Evolutionary conservation across 176 grass and related monocot genomes (phyloP).

Genomic region (Zoysia japonica): DNA sequence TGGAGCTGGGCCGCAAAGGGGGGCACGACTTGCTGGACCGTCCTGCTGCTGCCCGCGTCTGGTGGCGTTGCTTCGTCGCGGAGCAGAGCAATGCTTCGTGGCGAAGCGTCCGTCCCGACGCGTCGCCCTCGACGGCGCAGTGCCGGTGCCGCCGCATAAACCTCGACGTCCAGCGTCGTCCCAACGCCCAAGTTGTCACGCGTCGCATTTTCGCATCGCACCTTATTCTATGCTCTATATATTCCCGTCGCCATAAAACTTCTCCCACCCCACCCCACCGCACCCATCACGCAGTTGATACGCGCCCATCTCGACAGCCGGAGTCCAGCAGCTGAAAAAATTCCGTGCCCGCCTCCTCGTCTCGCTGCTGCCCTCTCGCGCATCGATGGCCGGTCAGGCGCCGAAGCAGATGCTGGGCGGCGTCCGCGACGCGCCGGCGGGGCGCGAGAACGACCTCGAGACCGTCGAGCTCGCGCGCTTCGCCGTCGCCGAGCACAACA

Average conservation of each 20-base stretch:
- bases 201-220: neutral
- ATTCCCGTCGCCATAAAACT: neutral
- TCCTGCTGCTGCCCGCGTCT: no score
- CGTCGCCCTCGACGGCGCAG: neutral
- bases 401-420: neutral
- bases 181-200: neutral
- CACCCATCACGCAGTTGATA: neutral
- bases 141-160: neutral
- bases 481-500: constrained; percentile 69
- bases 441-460: constrained; percentile 53
- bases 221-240: neutral
- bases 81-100: constrained; percentile 12
- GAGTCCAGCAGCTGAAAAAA: neutral
- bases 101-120: constrained; percentile 5
- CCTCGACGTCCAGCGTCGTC: neutral
- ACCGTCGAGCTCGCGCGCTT: constrained; percentile 62
- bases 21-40: no score
- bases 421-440: constrained; percentile 45
- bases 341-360: neutral
- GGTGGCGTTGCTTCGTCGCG: neutral
- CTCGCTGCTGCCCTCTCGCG: neutral
- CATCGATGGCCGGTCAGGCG: constrained; percentile 13
- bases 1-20: neutral
- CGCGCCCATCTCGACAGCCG: neutral
- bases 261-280: neutral